Percentiles rank a stretch among this genome's conserved stretches.
Conservation (phyloP, 2,329 filamentous ascomycete genomes). For the Aspergillus sp. region DNA sequence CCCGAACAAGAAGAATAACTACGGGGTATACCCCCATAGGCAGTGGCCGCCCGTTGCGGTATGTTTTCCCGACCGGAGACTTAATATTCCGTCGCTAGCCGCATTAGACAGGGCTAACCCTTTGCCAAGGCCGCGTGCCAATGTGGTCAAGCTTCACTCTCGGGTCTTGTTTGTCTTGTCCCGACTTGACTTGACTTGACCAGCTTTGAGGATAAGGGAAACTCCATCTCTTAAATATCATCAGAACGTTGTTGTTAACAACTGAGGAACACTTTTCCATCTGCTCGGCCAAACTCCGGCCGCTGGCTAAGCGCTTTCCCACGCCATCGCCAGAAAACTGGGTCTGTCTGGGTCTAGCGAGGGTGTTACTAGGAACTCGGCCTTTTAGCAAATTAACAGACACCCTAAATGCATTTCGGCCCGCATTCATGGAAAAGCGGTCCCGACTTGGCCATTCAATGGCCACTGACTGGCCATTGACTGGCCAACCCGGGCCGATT, state of each 20-base stretch:
- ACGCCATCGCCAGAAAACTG: background rate
- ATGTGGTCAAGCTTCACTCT: background rate
- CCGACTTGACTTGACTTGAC: background rate
- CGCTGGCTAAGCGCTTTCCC: slow-evolving; percentile 6
- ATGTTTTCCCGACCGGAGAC: no score
- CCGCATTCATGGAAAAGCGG: background rate
- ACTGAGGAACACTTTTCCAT: background rate
- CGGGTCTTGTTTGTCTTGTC: background rate
- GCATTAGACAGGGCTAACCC: no score
- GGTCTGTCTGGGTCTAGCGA: no score
- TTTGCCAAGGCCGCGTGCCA: no score
- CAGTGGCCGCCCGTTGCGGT: no score
- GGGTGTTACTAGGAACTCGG: no score
- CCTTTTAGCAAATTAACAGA: no score
- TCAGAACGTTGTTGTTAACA: no score
- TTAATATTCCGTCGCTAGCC: no score
- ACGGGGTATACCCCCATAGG: no score
- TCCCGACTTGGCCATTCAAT: background rate
- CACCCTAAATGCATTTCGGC: background rate
- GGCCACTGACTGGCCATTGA: background rate
- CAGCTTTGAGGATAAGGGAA: background rate
- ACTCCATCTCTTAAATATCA: background rate
- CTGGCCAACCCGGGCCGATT: slow-evolving; percentile 1
- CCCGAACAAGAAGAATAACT: no score
- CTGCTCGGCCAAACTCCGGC: background rate